Conservation (phyloP, 179 eudicot genomes). For the Beta corolliflora region DNA sequence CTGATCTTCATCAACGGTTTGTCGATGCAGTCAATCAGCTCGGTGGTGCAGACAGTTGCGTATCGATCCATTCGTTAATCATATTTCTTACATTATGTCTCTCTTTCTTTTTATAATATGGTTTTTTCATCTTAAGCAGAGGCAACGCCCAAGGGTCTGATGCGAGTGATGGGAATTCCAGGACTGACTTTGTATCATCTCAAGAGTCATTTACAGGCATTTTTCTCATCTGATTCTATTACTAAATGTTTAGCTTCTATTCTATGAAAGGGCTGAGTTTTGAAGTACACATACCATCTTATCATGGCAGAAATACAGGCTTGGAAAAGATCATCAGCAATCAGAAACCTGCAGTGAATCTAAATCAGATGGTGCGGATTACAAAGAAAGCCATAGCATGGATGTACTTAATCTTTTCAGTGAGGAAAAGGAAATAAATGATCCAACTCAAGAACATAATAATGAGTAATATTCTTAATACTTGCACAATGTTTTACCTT, state of each 20-base stretch:
- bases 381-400: conserved; percentile 27
- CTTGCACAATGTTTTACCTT: conserved; percentile 1
- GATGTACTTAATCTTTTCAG: conserved; percentile 36
- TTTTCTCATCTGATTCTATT: conserved; percentile 5
- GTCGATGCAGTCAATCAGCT: conserved; percentile 72
- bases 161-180: conserved; percentile 84
- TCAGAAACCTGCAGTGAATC: conserved; percentile 49
- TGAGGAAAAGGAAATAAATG: conserved; percentile 37
- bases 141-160: conserved; percentile 90
- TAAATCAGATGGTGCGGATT: conserved; percentile 48
- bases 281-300: not conserved
- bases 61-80: not conserved
- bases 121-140: conserved; percentile 40
- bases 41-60: conserved; percentile 83
- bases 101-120: not conserved
- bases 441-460: conserved; percentile 45
- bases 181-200: conserved; percentile 93
- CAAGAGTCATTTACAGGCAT: conserved; percentile 95
- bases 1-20: conserved; percentile 76
- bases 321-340: conserved; percentile 68
- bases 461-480: conserved; percentile 55
- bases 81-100: not conserved
- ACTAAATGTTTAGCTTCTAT: not conserved
- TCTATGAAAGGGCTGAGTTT: not conserved
- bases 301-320: conserved; percentile 78